phyloP scores from a whole-genome alignment of 148 eudicot species.

The Linanthus parryae region DNA sequence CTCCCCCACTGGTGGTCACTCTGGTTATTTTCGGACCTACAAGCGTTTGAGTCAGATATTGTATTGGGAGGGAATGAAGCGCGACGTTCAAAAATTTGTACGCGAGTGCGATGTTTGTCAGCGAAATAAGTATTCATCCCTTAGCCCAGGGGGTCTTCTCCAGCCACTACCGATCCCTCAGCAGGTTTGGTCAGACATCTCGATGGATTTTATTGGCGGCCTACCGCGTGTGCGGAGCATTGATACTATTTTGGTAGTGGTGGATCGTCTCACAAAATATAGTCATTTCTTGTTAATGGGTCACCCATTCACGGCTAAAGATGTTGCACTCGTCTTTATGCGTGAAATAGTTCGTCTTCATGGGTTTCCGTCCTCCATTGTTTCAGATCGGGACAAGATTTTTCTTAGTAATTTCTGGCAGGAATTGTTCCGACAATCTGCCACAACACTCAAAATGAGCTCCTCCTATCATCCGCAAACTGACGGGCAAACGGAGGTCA shows the following conservation, averaged over 20 bases:
- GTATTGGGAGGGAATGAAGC: neutral
- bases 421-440: neutral
- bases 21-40: neutral
- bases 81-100: neutral
- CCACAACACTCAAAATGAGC: neutral
- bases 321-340: neutral
- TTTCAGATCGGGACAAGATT: neutral
- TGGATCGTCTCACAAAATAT: neutral
- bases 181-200: neutral
- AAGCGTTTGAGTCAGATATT: neutral
- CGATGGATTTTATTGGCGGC: slow-evolving; percentile 5
- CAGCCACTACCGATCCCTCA: neutral
- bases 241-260: slow-evolving; percentile 1
- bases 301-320: neutral
- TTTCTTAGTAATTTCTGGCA: neutral
- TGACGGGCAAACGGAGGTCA: neutral
- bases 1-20: neutral
- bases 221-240: neutral
- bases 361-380: neutral
- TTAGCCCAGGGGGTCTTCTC: neutral
- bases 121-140: neutral
- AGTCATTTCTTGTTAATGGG: neutral
- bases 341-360: neutral
- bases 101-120: neutral
- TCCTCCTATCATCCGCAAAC: neutral